These are phyloP conservation scores for Syzygium syzygioides DNA, from an alignment of 441 rosid genomes.

Conservation along the genomic window DNA sequence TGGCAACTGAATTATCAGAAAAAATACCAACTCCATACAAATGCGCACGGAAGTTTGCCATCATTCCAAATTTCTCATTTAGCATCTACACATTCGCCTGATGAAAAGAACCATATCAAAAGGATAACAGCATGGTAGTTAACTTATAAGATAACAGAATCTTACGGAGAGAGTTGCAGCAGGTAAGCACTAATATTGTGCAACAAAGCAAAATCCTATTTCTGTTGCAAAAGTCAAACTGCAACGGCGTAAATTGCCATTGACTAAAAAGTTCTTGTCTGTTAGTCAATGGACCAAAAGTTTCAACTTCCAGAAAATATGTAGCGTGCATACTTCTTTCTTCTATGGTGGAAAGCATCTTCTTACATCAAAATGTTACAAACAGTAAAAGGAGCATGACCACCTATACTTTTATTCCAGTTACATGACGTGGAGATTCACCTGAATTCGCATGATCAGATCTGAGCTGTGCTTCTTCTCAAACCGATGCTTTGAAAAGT, in stretches of 20 bases:
- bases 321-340: not conserved
- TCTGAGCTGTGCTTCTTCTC: constrained; percentile 24
- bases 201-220: not conserved
- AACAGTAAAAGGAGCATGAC: not conserved
- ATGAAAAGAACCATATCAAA: not conserved
- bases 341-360: not conserved
- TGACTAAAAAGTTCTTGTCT: not conserved
- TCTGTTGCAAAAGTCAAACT: not conserved
- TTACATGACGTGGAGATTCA: not conserved
- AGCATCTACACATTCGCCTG: not conserved
- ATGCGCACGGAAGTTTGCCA: not conserved
- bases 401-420: not conserved
- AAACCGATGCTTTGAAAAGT: constrained; percentile 13
- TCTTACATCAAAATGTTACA: not conserved
- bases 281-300: not conserved
- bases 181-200: not conserved
- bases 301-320: not conserved
- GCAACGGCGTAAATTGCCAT: not conserved
- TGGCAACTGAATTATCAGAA: not conserved
- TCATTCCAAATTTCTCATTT: not conserved
- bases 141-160: not conserved
- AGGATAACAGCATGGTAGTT: not conserved
- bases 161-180: not conserved
- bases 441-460: constrained; percentile 23
- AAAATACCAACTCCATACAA: not conserved